Base-by-base conservation (phyloP, 306 rosid species). In the Fagus crenata region DNA sequence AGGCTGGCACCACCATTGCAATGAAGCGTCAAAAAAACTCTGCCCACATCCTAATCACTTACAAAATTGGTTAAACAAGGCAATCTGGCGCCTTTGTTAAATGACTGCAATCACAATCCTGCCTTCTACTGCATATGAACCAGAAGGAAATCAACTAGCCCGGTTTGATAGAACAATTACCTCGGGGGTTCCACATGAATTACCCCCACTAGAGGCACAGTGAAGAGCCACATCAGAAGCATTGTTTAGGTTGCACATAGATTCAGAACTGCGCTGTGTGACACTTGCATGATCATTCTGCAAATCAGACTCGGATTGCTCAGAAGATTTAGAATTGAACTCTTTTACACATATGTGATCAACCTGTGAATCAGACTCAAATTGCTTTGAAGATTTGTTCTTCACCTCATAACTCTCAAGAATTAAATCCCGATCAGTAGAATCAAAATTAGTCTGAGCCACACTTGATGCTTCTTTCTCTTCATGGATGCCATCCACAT, bases 141-240 rank as follows among this genome's bases (percentile, higher is more conserved):
- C 76, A 71, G 69, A 74, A 40, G 83, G 53, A 64, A 40, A 46
- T 83, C 77, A 82, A 81, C 89, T 84, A 76, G 86, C 90, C 87
- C 77, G 83, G 80, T 87, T 87, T 69, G 90, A 85, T 61, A 81
- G 71, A 83, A 83, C 81, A 41, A 81, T 75, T 75, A 76, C 89
- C 79, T 80, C 89, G 28, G 89, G 42, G 73, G 79, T 77, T 63
- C 87, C 76, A 54, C 86, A 56, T 12, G 89, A 85, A 68, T 81
- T 65, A 60, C 54, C 80, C 53, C 86, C 87, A 55, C 81, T 69
- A 75, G 91, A 75, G 51, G 86, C 78, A 32, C 85, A 84, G 76
- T 77, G 85, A 86, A 87, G 78, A 79, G 83, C 81, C 78, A 71
- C 80, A 31, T 71, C 84, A 42, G 87, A 78, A 53, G 82, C 74